Evolutionary conservation across 2,329 filamentous ascomycete species (phyloP), one percentile per base, ranked within the genome.

Genomic region (Trichoderma endophyticum): DNA sequence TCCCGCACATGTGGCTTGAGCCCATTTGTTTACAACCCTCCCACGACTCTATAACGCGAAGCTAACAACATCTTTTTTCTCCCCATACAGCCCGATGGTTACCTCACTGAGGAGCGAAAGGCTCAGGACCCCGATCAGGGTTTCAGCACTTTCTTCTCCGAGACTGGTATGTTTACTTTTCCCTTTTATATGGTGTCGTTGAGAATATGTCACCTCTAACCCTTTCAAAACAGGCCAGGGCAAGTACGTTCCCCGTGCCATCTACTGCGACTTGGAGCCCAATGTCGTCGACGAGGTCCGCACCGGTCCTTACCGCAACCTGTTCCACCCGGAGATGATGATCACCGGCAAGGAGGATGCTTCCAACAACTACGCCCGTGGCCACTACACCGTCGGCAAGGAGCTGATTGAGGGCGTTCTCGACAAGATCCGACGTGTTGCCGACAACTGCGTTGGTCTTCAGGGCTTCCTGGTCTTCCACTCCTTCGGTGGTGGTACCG

Each of bases 341-440:
- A 98, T 99, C 86, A 97, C 94, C 76, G 96, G 96, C 86, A 98
- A 98, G 92, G 96, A 98, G 90, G 96, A 98, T 91, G 96, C 96
- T 78, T 98, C 95, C 78, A 99, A 99, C 93, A 99, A 99, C 92
- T 98, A 98, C 82, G 96, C 96, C 79, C 95, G 96, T 90, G 96
- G 96, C 78, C 96, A 99, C 89, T 99, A 99, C 90, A 99, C 96
- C 75, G 95, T 98, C 79, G 96, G 96, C 83, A 98, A 98, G 90
- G 96, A 99, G 89, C 91, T 99, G 84, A 98, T 98, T 79, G 96
- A 99, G 84, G 92, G 95, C 83, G 96, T 98, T 75, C 88, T 98
- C 78, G 96, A 99, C 89, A 97, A 97, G 90, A 93, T 99, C 77
- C 94, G 96, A 84, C 94, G 93, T 79, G 95, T 98, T 78, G 95